phyloP scores from a whole-genome alignment of 495 filamentous ascomycete species.

The Letharia columbiana region DNA sequence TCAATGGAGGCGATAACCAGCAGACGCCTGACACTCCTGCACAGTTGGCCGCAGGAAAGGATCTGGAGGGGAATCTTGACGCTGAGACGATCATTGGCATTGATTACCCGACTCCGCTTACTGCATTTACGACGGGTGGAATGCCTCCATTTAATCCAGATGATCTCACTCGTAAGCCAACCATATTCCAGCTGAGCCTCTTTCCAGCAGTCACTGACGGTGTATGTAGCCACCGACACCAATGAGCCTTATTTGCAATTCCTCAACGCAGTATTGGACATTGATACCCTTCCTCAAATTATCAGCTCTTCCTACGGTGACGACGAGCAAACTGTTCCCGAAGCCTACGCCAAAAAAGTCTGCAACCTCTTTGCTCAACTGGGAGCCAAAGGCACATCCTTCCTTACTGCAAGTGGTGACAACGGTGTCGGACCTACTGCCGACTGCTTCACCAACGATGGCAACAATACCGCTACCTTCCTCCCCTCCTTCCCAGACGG shows the following conservation, averaged over 20 bases:
- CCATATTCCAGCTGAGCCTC: neutral
- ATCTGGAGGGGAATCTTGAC: conserved; percentile 40
- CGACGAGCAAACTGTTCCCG: conserved; percentile 67
- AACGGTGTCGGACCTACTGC: conserved; percentile 51
- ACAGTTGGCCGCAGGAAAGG: conserved; percentile 26
- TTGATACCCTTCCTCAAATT: conserved; percentile 56
- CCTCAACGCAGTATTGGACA: conserved; percentile 50
- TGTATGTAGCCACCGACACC: conserved; percentile 45
- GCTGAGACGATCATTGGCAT: conserved; percentile 44
- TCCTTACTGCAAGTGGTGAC: conserved; percentile 67
- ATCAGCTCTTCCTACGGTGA: conserved; percentile 78
- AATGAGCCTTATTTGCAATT: conserved; percentile 75
- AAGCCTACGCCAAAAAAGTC: conserved; percentile 55
- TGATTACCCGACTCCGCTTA: conserved; percentile 49
- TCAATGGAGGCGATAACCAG: conserved; percentile 34
- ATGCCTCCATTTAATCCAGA: conserved; percentile 55
- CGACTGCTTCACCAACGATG: conserved; percentile 57
- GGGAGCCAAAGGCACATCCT: conserved; percentile 64
- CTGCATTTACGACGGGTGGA: conserved; percentile 60
- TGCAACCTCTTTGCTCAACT: conserved; percentile 65
- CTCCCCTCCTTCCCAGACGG: conserved; percentile 60
- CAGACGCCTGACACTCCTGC: conserved; percentile 31
- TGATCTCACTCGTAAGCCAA: conserved; percentile 25
- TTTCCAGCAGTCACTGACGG: conserved; percentile 3
- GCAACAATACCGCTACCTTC: conserved; percentile 57